Conservation (phyloP, 164 flowering plant genomes). For the Umbilicus rupestris region DNA sequence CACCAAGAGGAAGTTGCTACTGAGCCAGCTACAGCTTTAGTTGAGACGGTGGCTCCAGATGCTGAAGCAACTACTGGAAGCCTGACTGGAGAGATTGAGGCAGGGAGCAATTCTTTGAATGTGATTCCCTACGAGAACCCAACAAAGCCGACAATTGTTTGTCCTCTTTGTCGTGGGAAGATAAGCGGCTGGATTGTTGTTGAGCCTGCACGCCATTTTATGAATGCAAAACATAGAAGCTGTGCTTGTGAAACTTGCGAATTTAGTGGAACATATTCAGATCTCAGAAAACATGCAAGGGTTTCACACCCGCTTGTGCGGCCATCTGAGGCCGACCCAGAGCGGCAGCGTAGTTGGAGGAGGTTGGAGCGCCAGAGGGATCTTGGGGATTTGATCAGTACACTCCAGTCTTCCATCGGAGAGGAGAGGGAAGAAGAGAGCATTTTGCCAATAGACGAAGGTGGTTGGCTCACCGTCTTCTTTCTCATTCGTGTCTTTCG, state of each 20-base stretch:
- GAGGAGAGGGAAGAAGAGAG: slow-evolving; percentile 40
- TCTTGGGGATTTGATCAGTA: slow-evolving; percentile 73
- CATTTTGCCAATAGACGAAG: slow-evolving; percentile 32
- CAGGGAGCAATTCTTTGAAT: neutral
- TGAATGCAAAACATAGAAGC: slow-evolving; percentile 68
- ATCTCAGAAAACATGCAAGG: slow-evolving; percentile 87
- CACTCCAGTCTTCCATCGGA: slow-evolving; percentile 57
- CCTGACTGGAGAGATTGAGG: slow-evolving; percentile 18
- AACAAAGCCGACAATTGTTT: slow-evolving; percentile 30
- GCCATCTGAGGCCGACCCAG: slow-evolving; percentile 73
- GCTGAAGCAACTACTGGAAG: slow-evolving; percentile 14
- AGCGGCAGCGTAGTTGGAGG: slow-evolving; percentile 68
- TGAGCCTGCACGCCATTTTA: slow-evolving; percentile 65
- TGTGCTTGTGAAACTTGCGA: slow-evolving; percentile 75
- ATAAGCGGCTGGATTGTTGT: slow-evolving; percentile 59
- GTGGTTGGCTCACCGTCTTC: slow-evolving; percentile 54
- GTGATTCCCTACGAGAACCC: slow-evolving; percentile 22
- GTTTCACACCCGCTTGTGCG: slow-evolving; percentile 58
- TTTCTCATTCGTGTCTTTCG: slow-evolving; percentile 46
- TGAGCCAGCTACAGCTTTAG: neutral
- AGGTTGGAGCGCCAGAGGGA: slow-evolving; percentile 80
- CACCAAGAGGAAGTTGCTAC: slow-evolving; percentile 21
- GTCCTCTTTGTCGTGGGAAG: slow-evolving; percentile 84
- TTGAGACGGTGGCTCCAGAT: slow-evolving; percentile 14
- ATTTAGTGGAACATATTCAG: slow-evolving; percentile 59